Percentiles rank a stretch among this genome's conserved stretches.
Evolutionary conservation across 306 rosid species (phyloP).

Genomic region (Lithocarpus polystachyus): DNA sequence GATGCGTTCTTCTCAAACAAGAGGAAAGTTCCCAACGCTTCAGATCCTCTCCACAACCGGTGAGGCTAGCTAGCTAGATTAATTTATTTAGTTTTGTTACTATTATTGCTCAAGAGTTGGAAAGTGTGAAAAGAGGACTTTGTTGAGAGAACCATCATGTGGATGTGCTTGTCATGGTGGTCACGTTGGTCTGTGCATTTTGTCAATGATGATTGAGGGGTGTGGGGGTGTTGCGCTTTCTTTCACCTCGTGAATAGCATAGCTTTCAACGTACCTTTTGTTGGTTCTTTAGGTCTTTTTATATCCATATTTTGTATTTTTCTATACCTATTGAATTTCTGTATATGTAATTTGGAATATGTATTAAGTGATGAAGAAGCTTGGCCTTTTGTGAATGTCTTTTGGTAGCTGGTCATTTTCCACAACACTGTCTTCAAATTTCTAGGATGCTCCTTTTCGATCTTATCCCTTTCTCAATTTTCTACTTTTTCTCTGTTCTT

Average conservation of each 20-base stretch:
- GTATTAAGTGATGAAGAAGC: slow-evolving; percentile 20
- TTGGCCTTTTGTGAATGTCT: neutral
- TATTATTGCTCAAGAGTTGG: slow-evolving; percentile 18
- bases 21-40: slow-evolving; percentile 88
- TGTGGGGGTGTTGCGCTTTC: slow-evolving; percentile 4
- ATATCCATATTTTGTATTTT: slow-evolving; percentile 10
- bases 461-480: neutral
- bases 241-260: slow-evolving; percentile 11
- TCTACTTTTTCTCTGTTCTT: neutral
- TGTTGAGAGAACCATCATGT: slow-evolving; percentile 1
- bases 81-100: neutral
- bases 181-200: slow-evolving; percentile 14
- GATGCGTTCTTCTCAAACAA: slow-evolving; percentile 49
- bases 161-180: slow-evolving; percentile 4
- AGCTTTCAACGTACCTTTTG: slow-evolving; percentile 3
- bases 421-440: neutral
- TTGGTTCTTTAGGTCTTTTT: neutral
- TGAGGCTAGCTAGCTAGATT: slow-evolving; percentile 20
- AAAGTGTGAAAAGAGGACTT: slow-evolving; percentile 4
- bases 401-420: neutral
- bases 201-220: slow-evolving; percentile 21
- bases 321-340: slow-evolving; percentile 22
- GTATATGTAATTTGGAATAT: slow-evolving; percentile 20
- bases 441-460: neutral
- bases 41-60: slow-evolving; percentile 95